Evolutionary conservation across 106 monocot species (phyloP), one percentile per base, ranked within the genome.

Genomic region (Alisma plantagoaquatica): DNA sequence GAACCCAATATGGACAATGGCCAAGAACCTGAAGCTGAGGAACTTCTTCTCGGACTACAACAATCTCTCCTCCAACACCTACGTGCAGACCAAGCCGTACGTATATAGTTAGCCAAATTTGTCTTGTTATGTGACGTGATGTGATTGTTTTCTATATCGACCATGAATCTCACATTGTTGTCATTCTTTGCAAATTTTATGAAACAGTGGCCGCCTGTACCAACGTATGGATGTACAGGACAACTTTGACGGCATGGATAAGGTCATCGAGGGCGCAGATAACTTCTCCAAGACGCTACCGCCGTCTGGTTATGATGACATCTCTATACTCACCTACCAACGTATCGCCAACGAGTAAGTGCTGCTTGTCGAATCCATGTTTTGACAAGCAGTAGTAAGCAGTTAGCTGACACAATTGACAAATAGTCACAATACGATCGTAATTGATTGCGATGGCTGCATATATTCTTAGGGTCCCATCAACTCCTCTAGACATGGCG

Each of bases 1-100:
- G 26, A 91, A 91, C 54, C 91, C 91, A 3, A 73, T 85, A 6
- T 85, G 77, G 91, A 33, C 17, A 1, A 63, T 91, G 52, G 77
- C 73, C 7, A 73, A 85, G 1, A 33, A 64, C 19, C 83, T 83
- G 15, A 3, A 56, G 3, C 67, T 83, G 4, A 41, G 67, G 20
- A 70, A 31, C 1, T 71, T 74, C 61, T 30, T 16, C 70, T 74
- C 77, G 7, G 68, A 83, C 56, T 83, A 41, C 23, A 23, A 2
- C 21, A 74, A 78, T 35, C 2, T 83, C 51, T 64, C 77, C 31
- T 60, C 67, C 35, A 77, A 77, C 47, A 55, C 47, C 26, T 83
- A 83, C 35, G n/a, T n/a, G n/a, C n/a, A n/a, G n/a, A n/a, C n/a
- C n/a, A n/a, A n/a, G n/a, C n/a, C n/a, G n/a, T n/a, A n/a, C n/a